Percentiles rank a stretch among this genome's conserved stretches.
phyloP scores from a whole-genome alignment of 495 filamentous ascomycete species.

The Penicillium angulare region DNA sequence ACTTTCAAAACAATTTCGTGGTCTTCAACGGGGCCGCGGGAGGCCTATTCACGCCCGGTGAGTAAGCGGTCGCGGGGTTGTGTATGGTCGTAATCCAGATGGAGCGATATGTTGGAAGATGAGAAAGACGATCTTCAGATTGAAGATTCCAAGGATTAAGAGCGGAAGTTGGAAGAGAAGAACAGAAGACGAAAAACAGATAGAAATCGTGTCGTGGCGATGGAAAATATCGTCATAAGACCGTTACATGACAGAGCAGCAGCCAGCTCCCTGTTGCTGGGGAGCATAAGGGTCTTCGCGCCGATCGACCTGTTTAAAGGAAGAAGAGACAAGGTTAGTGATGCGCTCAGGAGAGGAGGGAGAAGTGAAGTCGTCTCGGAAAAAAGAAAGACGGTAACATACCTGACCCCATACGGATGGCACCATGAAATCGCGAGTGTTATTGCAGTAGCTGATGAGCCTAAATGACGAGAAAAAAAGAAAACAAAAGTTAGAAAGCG shows the following conservation, averaged over 20 bases:
- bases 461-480: slow-evolving; percentile 44
- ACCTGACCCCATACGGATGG: slow-evolving; percentile 94
- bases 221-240: slow-evolving; percentile 31
- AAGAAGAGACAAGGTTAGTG: slow-evolving; percentile 11
- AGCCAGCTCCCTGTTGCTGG: slow-evolving; percentile 74
- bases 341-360: slow-evolving; percentile 13
- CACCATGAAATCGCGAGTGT: slow-evolving; percentile 98
- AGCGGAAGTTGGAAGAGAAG: neutral
- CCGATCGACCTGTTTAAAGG: slow-evolving; percentile 68
- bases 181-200: slow-evolving; percentile 3
- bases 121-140: slow-evolving; percentile 1
- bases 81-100: slow-evolving; percentile 15
- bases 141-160: slow-evolving; percentile 1
- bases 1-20: too few species aligned
- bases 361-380: too few species aligned
- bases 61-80: slow-evolving; percentile 18
- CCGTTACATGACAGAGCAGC: slow-evolving; percentile 90
- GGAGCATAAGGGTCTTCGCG: slow-evolving; percentile 95
- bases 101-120: slow-evolving; percentile 1
- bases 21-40: slow-evolving; percentile 16
- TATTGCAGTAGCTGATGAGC: slow-evolving; percentile 93
- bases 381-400: slow-evolving; percentile 33
- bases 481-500: slow-evolving; percentile 16
- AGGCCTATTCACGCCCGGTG: slow-evolving; percentile 16
- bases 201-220: slow-evolving; percentile 37